Evolutionary conservation across 371 early-diverging fungal species (phyloP).

Genomic region (Lichtheimia hyalospora): DNA sequence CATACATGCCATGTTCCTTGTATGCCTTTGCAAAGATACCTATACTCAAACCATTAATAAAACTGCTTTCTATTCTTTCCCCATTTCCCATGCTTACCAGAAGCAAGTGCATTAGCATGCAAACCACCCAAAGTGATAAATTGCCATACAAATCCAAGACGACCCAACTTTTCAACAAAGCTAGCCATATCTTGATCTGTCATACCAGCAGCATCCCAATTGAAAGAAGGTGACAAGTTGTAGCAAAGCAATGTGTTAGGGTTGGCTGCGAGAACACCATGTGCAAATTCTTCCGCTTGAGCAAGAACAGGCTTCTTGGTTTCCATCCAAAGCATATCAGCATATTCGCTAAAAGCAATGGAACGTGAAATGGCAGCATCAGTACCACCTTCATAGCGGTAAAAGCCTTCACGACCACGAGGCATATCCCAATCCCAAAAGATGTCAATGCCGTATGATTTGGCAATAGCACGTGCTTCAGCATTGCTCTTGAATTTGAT

Average conservation of each 20-base stretch:
- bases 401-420: slow-evolving; percentile 95
- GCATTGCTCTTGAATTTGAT: slow-evolving; percentile 71
- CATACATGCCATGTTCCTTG: slow-evolving; percentile 91
- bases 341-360: slow-evolving; percentile 88
- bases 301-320: slow-evolving; percentile 90
- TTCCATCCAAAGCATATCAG: slow-evolving; percentile 98
- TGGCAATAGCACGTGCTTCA: slow-evolving; percentile 83
- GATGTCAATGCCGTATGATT: slow-evolving; percentile 75
- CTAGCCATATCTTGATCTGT: slow-evolving; percentile 84
- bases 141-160: slow-evolving; percentile 96
- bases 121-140: slow-evolving; percentile 99
- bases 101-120: slow-evolving; percentile 86
- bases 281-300: slow-evolving; percentile 92
- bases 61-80: not conserved
- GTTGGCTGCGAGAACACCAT: slow-evolving; percentile 71
- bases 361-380: slow-evolving; percentile 88
- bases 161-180: slow-evolving; percentile 82
- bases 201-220: slow-evolving; percentile 97
- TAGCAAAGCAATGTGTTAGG: slow-evolving; percentile 82
- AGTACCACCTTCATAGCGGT: slow-evolving; percentile 95
- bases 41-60: slow-evolving; percentile 5
- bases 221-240: slow-evolving; percentile 98
- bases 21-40: slow-evolving; percentile 93
- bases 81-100: slow-evolving; percentile 26
- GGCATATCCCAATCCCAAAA: slow-evolving; percentile 94